Evolutionary conservation across 306 rosid genomes (phyloP).

Genomic region (Pterocarpus macrocarpus): DNA sequence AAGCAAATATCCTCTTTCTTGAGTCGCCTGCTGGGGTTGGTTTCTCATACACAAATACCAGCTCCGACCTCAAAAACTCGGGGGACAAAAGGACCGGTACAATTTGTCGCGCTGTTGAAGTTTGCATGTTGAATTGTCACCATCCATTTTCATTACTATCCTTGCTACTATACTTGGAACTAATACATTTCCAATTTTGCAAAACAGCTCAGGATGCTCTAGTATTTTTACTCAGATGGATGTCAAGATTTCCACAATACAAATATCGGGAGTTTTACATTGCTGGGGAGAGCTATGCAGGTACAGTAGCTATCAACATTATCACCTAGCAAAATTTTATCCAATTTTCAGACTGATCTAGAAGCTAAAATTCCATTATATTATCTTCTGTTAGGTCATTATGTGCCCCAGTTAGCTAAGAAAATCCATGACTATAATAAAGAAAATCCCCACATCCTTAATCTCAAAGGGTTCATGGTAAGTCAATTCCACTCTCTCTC

Average conservation of each 20-base stretch:
- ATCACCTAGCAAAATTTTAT: too few relatives aligned
- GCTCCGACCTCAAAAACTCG: constrained; percentile 68
- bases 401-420: constrained; percentile 88
- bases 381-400: constrained; percentile 64
- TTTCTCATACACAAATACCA: constrained; percentile 86
- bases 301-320: constrained; percentile 43
- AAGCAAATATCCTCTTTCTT: constrained; percentile 81
- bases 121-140: neutral
- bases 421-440: constrained; percentile 64
- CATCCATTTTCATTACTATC: neutral
- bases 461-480: constrained; percentile 79
- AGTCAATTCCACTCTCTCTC: constrained; percentile 33
- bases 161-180: neutral
- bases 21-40: constrained; percentile 98
- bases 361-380: neutral
- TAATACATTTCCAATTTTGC: constrained; percentile 29
- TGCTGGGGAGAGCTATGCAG: constrained; percentile 93
- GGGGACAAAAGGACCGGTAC: constrained; percentile 85
- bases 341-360: neutral
- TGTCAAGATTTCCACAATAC: constrained; percentile 82
- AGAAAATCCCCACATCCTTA: constrained; percentile 62
- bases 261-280: constrained; percentile 77
- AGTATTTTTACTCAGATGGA: constrained; percentile 71
- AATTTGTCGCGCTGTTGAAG: neutral
- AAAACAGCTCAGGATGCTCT: constrained; percentile 79